Conservation (phyloP, 768 basidiomycete species). For the Termitomyces sp. region DNA sequence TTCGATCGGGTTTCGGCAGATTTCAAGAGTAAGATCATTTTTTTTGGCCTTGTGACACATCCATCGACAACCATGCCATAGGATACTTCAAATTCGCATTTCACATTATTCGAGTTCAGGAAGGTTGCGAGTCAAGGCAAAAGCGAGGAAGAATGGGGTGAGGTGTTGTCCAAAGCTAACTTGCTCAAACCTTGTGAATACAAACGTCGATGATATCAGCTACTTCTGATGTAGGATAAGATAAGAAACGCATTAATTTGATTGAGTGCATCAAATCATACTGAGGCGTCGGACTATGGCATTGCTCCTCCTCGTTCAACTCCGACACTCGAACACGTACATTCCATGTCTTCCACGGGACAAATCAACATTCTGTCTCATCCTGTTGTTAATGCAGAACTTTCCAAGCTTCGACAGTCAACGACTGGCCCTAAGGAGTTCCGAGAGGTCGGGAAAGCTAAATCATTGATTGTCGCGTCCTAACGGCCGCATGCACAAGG, state of each 20-base stretch:
- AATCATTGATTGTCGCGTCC: neutral
- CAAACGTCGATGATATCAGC: conserved; percentile 57
- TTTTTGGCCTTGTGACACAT: neutral
- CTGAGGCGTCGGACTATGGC: neutral
- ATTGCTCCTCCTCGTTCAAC: neutral
- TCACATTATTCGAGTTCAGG: conserved; percentile 76
- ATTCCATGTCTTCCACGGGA: conserved; percentile 18
- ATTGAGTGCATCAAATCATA: neutral
- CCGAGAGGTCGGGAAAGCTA: conserved; percentile 48
- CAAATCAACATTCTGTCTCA: conserved; percentile 53
- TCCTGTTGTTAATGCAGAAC: conserved; percentile 66
- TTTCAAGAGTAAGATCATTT: conserved; percentile 47
- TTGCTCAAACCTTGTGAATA: conserved; percentile 89
- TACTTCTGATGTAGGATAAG: conserved; percentile 3
- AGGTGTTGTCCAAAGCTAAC: conserved; percentile 42
- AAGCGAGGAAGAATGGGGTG: conserved; percentile 54
- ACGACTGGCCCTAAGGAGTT: conserved; percentile 68
- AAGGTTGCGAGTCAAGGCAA: conserved; percentile 46
- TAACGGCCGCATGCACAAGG: conserved; percentile 33
- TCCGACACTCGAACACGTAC: neutral
- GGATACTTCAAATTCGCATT: conserved; percentile 82
- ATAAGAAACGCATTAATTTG: conserved; percentile 1
- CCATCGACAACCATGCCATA: conserved; percentile 22
- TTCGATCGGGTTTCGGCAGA: conserved; percentile 69
- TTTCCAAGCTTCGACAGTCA: conserved; percentile 62